A percentile compares a stretch with the other conserved stretches of the same genome.
Evolutionary conservation across 129 eudicot species (phyloP).

Genomic region (Ambrosia trifida): DNA sequence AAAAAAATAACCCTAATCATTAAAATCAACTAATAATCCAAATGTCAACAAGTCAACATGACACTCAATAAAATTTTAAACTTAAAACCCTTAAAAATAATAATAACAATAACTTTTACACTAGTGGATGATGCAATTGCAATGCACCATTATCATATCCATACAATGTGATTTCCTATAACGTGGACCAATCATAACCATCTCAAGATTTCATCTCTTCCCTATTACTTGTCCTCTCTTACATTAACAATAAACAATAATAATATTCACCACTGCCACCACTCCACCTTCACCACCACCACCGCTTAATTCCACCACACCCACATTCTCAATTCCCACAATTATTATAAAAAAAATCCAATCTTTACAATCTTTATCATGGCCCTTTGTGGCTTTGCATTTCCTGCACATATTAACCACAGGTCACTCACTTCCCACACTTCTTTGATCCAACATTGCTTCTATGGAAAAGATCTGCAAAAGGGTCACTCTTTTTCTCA

Average conservation of each 20-base stretch:
- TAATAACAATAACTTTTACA: neutral
- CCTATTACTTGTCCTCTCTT: constrained; percentile 14
- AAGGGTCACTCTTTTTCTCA: constrained; percentile 23
- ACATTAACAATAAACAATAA: constrained; percentile 4
- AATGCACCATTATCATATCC: constrained; percentile 50
- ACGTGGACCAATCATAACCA: constrained; percentile 60
- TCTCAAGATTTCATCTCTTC: constrained; percentile 22
- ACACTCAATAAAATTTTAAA: neutral
- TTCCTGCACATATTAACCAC: constrained; percentile 50
- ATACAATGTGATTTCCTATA: constrained; percentile 47
- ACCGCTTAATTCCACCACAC: neutral
- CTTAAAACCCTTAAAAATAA: neutral
- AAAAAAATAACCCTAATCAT: neutral
- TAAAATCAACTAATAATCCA: neutral
- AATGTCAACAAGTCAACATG: neutral
- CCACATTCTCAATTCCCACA: neutral
- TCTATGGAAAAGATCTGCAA: constrained; percentile 51
- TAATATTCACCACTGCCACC: neutral
- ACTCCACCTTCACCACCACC: neutral
- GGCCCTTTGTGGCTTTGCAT: constrained; percentile 61
- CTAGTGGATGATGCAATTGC: constrained; percentile 14
- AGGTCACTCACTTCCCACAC: constrained; percentile 23
- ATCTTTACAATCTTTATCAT: constrained; percentile 22
- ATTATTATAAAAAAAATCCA: constrained; percentile 6
- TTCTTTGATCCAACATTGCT: constrained; percentile 34